Evolutionary conservation across 2,329 filamentous ascomycete genomes (phyloP).

Genomic region (Penicillium brasilianum): DNA sequence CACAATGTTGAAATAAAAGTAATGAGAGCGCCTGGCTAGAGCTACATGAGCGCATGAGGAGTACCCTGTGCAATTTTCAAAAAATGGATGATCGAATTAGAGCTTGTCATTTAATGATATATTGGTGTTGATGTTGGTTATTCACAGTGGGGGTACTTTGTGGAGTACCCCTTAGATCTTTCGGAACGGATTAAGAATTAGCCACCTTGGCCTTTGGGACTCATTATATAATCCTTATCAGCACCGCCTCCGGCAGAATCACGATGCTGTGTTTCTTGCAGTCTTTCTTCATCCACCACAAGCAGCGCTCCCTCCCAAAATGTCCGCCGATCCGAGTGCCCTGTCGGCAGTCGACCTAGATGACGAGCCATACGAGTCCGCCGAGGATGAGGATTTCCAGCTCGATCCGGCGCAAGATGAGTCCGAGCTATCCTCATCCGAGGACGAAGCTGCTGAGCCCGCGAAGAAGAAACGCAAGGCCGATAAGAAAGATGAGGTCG

Average conservation of each 20-base stretch:
- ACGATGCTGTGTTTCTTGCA: slow-evolving; percentile 11
- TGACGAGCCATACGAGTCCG: slow-evolving; percentile 45
- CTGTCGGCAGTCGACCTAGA: slow-evolving; percentile 33
- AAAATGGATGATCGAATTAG: neutral
- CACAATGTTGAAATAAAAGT: too few species aligned
- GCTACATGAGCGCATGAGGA: too few species aligned
- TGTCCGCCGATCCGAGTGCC: slow-evolving; percentile 25
- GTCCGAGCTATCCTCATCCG: slow-evolving; percentile 40
- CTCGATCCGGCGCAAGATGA: slow-evolving; percentile 42
- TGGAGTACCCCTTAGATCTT: too few species aligned
- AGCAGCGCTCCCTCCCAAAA: slow-evolving; percentile 11
- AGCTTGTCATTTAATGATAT: neutral
- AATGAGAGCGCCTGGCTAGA: too few species aligned
- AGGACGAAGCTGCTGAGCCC: slow-evolving; percentile 38
- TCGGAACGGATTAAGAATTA: neutral
- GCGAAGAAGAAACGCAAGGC: slow-evolving; percentile 48
- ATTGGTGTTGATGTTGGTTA: too few species aligned
- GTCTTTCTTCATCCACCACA: slow-evolving; percentile 3
- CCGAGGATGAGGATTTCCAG: slow-evolving; percentile 47
- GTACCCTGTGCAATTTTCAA: too few species aligned
- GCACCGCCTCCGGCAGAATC: slow-evolving; percentile 35
- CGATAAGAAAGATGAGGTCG: slow-evolving; percentile 29
- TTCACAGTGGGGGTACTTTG: too few species aligned
- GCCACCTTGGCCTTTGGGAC: neutral
- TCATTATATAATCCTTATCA: slow-evolving; percentile 20